Conservation (phyloP, 345 rosid species). For the Cardamine chenopodiifolia region DNA sequence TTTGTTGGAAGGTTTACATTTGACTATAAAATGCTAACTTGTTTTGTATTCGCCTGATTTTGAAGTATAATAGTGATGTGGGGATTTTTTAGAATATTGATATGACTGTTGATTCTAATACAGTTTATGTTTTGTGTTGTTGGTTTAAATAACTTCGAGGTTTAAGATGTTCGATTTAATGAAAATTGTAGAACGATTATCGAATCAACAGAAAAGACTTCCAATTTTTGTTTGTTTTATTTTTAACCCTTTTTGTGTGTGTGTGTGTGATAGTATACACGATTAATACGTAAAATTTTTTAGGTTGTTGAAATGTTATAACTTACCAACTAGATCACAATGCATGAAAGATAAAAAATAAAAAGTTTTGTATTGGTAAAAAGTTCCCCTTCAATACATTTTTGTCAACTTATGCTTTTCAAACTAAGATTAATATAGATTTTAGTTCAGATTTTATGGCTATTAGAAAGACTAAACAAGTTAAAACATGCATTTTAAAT, state of each 20-base stretch:
- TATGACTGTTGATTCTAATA: background rate
- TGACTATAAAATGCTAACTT: constrained; percentile 1
- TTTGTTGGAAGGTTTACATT: constrained; percentile 26
- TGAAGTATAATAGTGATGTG: background rate
- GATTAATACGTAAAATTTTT: background rate
- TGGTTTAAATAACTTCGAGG: background rate
- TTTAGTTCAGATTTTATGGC: background rate
- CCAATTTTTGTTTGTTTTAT: too few species aligned
- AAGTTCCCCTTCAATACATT: background rate
- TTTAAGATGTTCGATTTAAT: background rate
- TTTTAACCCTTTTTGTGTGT: too few species aligned
- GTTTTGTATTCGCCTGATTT: background rate
- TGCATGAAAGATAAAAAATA: too few species aligned
- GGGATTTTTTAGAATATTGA: background rate
- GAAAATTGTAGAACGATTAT: background rate
- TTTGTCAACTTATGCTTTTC: background rate
- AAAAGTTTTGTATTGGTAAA: background rate
- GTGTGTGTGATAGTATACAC: background rate
- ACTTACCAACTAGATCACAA: background rate
- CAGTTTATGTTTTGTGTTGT: background rate
- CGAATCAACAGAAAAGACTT: background rate
- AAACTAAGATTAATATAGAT: background rate
- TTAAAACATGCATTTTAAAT: too few species aligned
- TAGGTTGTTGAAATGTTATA: constrained; percentile 1
- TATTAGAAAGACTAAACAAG: background rate